These are phyloP conservation scores for Pelargonium myrrhifolium DNA, from an alignment of 441 rosid genomes.

Conservation along the genomic window DNA sequence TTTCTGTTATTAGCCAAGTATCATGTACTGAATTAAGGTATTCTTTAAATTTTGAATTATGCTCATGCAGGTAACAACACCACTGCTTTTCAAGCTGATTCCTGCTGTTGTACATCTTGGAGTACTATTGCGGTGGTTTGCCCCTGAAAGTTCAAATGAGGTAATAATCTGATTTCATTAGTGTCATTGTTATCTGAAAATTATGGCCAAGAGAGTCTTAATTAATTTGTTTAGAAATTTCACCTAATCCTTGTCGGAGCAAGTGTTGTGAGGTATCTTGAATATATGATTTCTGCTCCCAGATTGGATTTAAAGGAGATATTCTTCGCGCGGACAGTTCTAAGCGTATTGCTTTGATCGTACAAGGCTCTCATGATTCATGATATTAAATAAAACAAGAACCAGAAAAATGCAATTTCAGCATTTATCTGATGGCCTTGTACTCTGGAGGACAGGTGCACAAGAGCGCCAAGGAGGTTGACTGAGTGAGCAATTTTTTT, in stretches of 20 bases:
- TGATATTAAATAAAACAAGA: constrained; percentile 44
- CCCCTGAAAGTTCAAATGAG: constrained; percentile 66
- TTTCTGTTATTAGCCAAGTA: not conserved
- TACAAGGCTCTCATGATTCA: constrained; percentile 90
- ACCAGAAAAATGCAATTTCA: constrained; percentile 35
- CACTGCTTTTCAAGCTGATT: constrained; percentile 89
- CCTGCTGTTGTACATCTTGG: constrained; percentile 88
- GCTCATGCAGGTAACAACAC: constrained; percentile 72
- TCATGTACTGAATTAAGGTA: not conserved
- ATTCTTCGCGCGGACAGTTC: constrained; percentile 76
- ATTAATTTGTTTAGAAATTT: constrained; percentile 9
- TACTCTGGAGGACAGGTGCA: constrained; percentile 57
- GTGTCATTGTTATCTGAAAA: not conserved
- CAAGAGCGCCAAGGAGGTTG: constrained; percentile 44
- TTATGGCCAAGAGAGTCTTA: not conserved
- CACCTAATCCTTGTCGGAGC: constrained; percentile 15
- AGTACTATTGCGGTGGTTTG: constrained; percentile 81
- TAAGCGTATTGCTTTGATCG: constrained; percentile 74
- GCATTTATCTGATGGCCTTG: constrained; percentile 53
- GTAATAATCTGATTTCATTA: constrained; percentile 29
- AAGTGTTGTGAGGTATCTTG: constrained; percentile 29
- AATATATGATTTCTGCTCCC: constrained; percentile 44
- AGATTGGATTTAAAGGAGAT: constrained; percentile 93
- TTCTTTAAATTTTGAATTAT: not conserved
- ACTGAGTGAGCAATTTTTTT: constrained; percentile 22